Conservation (phyloP, 345 rosid genomes). For the Pugionium cornutum region DNA sequence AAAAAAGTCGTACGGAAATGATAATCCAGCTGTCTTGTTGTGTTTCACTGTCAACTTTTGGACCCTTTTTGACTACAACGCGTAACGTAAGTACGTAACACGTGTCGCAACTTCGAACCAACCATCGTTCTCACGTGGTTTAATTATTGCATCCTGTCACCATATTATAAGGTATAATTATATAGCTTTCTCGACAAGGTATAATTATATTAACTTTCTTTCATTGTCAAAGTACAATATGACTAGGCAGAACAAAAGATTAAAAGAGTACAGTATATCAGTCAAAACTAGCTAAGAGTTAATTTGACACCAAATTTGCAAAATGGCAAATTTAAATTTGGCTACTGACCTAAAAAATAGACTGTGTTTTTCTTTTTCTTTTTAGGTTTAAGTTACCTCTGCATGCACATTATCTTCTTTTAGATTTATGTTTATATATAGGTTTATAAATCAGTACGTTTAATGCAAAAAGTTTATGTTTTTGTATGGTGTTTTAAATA, state of each 20-base stretch:
- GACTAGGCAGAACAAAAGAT: slow-evolving; percentile 15
- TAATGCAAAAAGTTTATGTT: no score
- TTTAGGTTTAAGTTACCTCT: no score
- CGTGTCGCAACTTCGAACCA: slow-evolving; percentile 24
- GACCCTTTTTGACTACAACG: slow-evolving; percentile 24
- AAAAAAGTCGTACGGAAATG: slow-evolving; percentile 25
- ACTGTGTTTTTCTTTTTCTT: no score
- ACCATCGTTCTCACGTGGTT: slow-evolving; percentile 34
- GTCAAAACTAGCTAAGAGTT: slow-evolving; percentile 1
- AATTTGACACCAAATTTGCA: background rate
- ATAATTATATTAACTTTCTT: background rate
- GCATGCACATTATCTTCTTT: background rate
- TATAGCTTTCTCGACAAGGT: no score
- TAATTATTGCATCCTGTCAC: slow-evolving; percentile 32
- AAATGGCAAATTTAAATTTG: background rate
- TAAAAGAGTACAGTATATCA: background rate
- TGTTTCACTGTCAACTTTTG: slow-evolving; percentile 16
- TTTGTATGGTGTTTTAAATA: no score
- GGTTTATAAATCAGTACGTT: background rate
- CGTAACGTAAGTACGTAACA: slow-evolving; percentile 21
- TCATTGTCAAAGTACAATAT: slow-evolving; percentile 10
- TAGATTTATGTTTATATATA: background rate
- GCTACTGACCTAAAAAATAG: background rate
- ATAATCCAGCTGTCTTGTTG: slow-evolving; percentile 31
- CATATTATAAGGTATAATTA: background rate